These are phyloP conservation scores for Myriosclerotinia duriaeana DNA, from an alignment of 2,329 filamentous ascomycete species.

Conservation along the genomic window DNA sequence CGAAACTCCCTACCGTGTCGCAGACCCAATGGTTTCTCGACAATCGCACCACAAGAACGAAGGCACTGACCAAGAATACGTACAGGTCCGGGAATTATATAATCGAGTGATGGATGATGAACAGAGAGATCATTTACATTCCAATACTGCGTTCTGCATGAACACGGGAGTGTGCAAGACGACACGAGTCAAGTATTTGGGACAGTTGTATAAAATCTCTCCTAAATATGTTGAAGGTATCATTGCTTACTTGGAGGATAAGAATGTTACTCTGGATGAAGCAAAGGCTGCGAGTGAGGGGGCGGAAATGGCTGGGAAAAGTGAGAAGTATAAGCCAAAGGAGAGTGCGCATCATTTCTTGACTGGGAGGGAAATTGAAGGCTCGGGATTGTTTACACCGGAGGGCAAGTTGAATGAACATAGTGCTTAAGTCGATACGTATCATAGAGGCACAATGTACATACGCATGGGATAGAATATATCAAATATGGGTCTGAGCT, in stretches of 20 bases:
- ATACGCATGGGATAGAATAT: too few species aligned
- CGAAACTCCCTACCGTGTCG: too few species aligned
- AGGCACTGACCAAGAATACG: not conserved
- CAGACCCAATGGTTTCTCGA: too few species aligned
- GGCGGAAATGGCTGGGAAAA: not conserved
- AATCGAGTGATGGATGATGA: not conserved
- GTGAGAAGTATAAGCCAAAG: not conserved
- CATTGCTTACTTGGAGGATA: not conserved
- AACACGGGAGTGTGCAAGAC: too few species aligned
- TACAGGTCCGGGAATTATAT: not conserved
- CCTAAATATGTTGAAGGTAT: not conserved
- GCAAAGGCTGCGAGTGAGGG: not conserved
- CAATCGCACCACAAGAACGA: too few species aligned
- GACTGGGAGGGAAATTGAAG: not conserved
- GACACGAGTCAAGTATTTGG: not conserved
- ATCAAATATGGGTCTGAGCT: too few species aligned
- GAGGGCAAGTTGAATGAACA: not conserved
- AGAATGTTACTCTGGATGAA: not conserved
- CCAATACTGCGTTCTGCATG: too few species aligned
- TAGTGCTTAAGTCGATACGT: not conserved
- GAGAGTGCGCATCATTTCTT: not conserved
- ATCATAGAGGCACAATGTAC: too few species aligned
- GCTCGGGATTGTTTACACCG: not conserved
- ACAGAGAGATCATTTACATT: too few species aligned
- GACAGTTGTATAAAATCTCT: not conserved